These are phyloP conservation scores for Ascomycota sp. DNA, from an alignment of 2,329 filamentous ascomycete species.

Conservation along the genomic window DNA sequence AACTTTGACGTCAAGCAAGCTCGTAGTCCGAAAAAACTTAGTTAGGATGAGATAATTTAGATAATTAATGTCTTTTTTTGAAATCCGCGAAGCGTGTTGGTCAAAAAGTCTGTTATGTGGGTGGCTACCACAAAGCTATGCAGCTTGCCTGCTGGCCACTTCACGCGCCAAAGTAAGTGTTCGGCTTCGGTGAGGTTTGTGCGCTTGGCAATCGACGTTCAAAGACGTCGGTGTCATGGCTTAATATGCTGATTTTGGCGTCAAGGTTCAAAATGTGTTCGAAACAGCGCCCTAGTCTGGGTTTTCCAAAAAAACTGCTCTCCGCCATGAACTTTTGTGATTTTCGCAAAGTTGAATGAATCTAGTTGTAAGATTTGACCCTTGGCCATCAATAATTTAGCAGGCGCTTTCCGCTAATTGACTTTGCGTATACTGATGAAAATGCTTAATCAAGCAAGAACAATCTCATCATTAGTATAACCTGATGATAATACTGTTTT, in stretches of 20 bases:
- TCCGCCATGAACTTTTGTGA: too few relatives aligned
- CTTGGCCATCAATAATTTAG: too few relatives aligned
- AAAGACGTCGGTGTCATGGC: neutral
- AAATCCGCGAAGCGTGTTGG: neutral
- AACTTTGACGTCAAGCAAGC: too few relatives aligned
- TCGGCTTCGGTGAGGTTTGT: neutral
- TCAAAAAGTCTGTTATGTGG: slow-evolving; percentile 1
- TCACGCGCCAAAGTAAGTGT: slow-evolving; percentile 1
- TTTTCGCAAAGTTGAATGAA: too few relatives aligned
- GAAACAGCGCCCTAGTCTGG: neutral
- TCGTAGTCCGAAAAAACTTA: too few relatives aligned
- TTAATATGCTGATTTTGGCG: neutral
- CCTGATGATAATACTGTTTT: too few relatives aligned
- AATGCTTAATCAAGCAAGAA: too few relatives aligned
- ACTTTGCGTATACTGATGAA: too few relatives aligned
- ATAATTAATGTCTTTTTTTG: too few relatives aligned
- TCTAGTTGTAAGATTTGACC: too few relatives aligned
- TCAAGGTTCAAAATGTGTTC: neutral
- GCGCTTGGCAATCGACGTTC: neutral
- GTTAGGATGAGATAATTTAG: neutral
- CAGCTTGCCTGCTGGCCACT: slow-evolving; percentile 1
- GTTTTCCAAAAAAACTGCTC: neutral
- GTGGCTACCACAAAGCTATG: slow-evolving; percentile 1
- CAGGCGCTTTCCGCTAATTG: too few relatives aligned
- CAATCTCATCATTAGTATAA: too few relatives aligned